Conservation (phyloP, 1,284 basidiomycete genomes). For the Puccinia novopanici region DNA sequence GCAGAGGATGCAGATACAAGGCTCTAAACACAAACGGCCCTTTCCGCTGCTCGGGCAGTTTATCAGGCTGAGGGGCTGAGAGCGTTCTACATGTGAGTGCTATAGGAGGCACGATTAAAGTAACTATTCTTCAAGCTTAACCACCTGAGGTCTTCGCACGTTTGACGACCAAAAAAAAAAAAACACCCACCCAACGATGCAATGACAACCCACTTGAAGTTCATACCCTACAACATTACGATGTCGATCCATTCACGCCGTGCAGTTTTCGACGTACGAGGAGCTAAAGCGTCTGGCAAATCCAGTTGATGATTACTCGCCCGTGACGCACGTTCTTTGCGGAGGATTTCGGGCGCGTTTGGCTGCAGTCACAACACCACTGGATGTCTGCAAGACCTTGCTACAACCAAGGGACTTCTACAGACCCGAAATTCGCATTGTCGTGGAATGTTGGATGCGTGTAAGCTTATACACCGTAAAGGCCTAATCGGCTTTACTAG, state of each 20-base stretch:
- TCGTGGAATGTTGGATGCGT: conserved; percentile 82
- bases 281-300: conserved; percentile 86
- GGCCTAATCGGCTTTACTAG: conserved; percentile 82
- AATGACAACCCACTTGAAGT: conserved; percentile 18
- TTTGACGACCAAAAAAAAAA: not conserved
- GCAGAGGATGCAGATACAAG: conserved; percentile 96
- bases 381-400: conserved; percentile 98
- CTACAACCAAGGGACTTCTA: conserved; percentile 89
- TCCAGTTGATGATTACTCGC: conserved; percentile 82
- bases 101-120: not conserved
- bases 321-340: conserved; percentile 82
- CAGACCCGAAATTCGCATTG: conserved; percentile 79
- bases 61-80: conserved; percentile 80
- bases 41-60: conserved; percentile 77
- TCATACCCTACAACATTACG: conserved; percentile 61
- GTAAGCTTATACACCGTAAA: conserved; percentile 79
- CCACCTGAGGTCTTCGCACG: not conserved
- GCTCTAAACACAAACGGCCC: conserved; percentile 82
- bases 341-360: conserved; percentile 88
- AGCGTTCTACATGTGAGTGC: conserved; percentile 87
- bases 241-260: conserved; percentile 98
- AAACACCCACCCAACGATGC: not conserved
- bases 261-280: conserved; percentile 96
- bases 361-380: conserved; percentile 93
- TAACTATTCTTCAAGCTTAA: not conserved